Base-by-base conservation (phyloP, 2,329 filamentous ascomycete genomes). In the Knoxdaviesia proteae region DNA sequence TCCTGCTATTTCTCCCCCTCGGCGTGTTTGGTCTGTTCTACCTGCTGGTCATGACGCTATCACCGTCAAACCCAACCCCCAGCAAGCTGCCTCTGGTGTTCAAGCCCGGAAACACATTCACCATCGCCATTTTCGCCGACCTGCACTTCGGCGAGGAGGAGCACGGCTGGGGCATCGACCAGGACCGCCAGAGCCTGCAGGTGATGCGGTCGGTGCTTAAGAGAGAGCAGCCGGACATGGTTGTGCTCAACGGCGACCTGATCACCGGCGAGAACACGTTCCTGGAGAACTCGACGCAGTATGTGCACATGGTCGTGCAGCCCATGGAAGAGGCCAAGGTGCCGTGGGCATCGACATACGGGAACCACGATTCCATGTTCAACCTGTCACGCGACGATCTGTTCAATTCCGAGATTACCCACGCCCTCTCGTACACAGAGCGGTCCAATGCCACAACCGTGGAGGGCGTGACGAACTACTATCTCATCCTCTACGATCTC, bases 171-270 rank as follows among this genome's bases (percentile, higher is more conserved):
- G 59, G 62, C 0, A 61, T 64, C 4, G 58, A 61, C 33, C 68
- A 71, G 46, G 78, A 83, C 53, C 52, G 63, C 45, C 69, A 70
- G 42, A 71, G 72, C 0, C 57, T 69, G 4, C 49, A 57, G 5
- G 72, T 80, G 0, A 71, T 83, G 50, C 62, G 65, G 41, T 57
- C 60, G 1, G 59, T 83, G 5, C 63, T 84, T 1, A 62, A 72
- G 34, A 56, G 54, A 0, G 77, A 82, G 45, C 50, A 53, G 0
- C 67, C 72, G 0, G 62, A 73, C 36, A 61, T 84, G 0, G 76
- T 79, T 0, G 70, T 84, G 0, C 56, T 84, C 32, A 84, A 82
- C 43, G 79, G 80, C 9, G 80, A 84, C 49, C 61, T 84, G 4
- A 75, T 81, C 43, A 79, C 77, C 0, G 77, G 79, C 36, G 77